phyloP scores from a whole-genome alignment of 2,329 filamentous ascomycete species.

The Talaromyces atroroseus region DNA sequence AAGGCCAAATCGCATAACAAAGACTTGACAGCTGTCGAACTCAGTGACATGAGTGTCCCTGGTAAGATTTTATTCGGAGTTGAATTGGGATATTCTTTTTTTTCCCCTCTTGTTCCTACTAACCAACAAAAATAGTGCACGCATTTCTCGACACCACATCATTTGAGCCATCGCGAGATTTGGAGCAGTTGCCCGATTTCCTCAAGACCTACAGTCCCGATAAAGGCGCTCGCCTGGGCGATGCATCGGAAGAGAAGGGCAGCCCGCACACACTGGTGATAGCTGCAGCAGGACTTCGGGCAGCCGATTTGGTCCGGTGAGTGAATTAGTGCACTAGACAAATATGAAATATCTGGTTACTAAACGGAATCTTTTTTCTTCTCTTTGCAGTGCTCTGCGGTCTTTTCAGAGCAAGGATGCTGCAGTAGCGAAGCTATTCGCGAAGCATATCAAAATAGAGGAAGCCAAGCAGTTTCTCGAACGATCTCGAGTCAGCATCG shows the following conservation, averaged over 20 bases:
- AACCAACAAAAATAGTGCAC: constrained; percentile 48
- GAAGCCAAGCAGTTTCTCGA: constrained; percentile 76
- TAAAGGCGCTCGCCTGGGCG: constrained; percentile 55
- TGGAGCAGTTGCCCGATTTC: constrained; percentile 72
- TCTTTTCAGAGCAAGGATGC: constrained; percentile 74
- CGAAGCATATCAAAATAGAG: constrained; percentile 94
- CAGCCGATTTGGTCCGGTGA: constrained; percentile 75
- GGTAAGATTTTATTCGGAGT: constrained; percentile 45
- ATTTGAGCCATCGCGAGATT: constrained; percentile 59
- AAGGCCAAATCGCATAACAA: constrained; percentile 71
- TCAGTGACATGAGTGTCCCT: constrained; percentile 74
- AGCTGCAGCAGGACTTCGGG: constrained; percentile 75
- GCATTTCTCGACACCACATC: constrained; percentile 74
- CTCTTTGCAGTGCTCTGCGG: constrained; percentile 55
- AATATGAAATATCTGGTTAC: not conserved
- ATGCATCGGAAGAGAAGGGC: constrained; percentile 63
- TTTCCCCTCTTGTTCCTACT: not conserved
- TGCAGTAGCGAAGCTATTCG: constrained; percentile 85
- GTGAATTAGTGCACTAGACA: constrained; percentile 15
- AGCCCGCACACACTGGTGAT: constrained; percentile 83
- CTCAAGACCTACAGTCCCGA: constrained; percentile 57
- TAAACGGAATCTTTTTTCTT: not conserved
- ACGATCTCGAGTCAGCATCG: constrained; percentile 67
- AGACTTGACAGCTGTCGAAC: constrained; percentile 75
- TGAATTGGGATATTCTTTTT: not conserved